These are phyloP conservation scores for Coemansia sp. DNA, from an alignment of 192 early-diverging fungal species.

Conservation along the genomic window DNA sequence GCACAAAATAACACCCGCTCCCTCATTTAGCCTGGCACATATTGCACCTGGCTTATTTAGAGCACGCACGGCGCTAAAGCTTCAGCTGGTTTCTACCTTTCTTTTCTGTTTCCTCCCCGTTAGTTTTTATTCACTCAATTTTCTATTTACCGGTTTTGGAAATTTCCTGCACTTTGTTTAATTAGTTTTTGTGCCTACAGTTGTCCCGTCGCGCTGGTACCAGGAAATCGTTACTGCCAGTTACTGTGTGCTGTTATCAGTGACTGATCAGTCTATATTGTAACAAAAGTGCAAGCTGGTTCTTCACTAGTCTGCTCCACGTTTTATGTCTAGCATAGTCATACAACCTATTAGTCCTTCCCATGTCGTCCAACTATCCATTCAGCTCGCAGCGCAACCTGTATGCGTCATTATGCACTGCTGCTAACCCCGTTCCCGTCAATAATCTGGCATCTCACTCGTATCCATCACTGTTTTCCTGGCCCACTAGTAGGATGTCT, in stretches of 20 bases:
- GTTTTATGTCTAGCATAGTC: background rate
- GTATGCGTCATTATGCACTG: conserved; percentile 14
- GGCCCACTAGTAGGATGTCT: conserved; percentile 28
- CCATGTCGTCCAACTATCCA: conserved; percentile 10
- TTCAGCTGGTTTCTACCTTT: background rate
- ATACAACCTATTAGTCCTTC: background rate
- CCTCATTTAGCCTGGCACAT: background rate
- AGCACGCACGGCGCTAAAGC: background rate
- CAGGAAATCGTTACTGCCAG: background rate
- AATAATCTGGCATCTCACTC: background rate
- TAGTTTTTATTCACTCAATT: background rate
- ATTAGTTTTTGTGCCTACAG: background rate
- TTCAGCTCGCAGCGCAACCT: conserved; percentile 6
- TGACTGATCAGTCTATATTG: background rate
- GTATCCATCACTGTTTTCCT: conserved; percentile 5
- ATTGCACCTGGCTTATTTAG: background rate
- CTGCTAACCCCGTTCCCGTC: conserved; percentile 1
- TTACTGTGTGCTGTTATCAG: background rate
- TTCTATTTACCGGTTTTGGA: background rate
- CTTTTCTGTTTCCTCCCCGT: background rate
- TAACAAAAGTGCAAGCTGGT: background rate
- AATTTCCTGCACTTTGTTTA: background rate
- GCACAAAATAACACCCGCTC: background rate
- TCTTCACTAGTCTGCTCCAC: background rate
- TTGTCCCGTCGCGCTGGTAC: background rate